Evolutionary conservation across 2,329 filamentous ascomycete genomes (phyloP), one percentile per base, ranked within the genome.

Genomic region (Pseudogymnoascus sp.): DNA sequence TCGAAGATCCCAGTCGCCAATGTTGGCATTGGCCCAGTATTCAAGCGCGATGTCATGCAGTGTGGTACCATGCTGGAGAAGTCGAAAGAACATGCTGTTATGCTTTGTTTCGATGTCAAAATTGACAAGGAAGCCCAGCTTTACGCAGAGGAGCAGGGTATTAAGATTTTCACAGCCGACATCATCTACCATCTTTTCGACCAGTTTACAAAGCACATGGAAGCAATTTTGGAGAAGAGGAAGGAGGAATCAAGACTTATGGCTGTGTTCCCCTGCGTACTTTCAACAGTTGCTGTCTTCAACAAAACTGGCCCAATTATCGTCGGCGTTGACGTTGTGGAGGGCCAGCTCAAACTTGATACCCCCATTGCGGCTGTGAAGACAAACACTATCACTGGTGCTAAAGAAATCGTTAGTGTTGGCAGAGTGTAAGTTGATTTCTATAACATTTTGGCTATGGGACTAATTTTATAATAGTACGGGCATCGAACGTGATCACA

Each of bases 131-230:
- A 99, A 74, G 95, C 95, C 0, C 87, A 89, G 68, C 83, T 85
- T 9, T 96, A 97, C 71, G 95, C 95, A 10, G 91, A 97, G 17
- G 92, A 97, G 64, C 87, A 96, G 67, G 92, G 92, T 61, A 90
- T 99, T 79, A 97, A 96, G 82, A 90, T 99, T 71, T 99, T 99
- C 80, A 96, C 91, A 2, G 95, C 96, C 2, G 93, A 99, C 76
- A 99, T 99, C 71, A 99, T 99, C 73, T 99, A 99, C 78, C 95
- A 99, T 76, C 81, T 99, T 64, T 99, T 99, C 76, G 96, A 99
- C 77, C 83, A 90, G 68, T 99, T 99, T 78, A 97, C 90, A 47
- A 91, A 90, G 76, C 93, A 99, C 77, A 96, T 97, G 90, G 87
- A 87, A 31, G 82, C 90, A 70, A 83, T 96, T 69, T 82, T 88